These are phyloP conservation scores for Phalaenopsis aphrodite DNA, from an alignment of 106 monocot species.

Conservation along the genomic window DNA sequence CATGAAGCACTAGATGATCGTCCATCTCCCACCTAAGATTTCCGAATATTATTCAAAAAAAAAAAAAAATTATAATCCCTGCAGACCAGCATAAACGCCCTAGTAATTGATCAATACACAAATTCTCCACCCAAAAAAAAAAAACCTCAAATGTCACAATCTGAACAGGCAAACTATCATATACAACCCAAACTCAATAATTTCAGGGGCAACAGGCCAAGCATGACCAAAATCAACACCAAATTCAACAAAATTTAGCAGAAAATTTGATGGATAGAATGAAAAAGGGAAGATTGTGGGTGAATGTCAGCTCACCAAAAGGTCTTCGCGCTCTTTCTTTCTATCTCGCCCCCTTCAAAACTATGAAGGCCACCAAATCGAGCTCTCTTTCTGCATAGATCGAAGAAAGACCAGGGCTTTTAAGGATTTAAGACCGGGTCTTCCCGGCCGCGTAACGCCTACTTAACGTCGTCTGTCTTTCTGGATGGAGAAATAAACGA, in stretches of 20 bases:
- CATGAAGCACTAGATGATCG: slow-evolving; percentile 22
- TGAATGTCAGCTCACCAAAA: neutral
- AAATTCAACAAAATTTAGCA: neutral
- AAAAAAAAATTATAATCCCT: neutral
- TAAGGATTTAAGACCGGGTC: no score
- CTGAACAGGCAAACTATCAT: no score
- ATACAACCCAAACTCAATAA: neutral
- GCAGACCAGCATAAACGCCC: neutral
- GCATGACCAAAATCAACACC: neutral
- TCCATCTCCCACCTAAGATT: neutral
- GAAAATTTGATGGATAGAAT: neutral
- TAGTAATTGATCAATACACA: neutral
- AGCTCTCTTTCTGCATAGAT: neutral
- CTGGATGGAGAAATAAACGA: neutral
- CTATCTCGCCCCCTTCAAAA: neutral
- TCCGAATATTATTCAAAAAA: neutral
- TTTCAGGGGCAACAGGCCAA: neutral
- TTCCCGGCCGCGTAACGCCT: no score
- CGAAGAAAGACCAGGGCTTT: neutral
- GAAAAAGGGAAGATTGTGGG: neutral
- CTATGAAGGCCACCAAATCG: neutral
- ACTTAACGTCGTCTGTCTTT: neutral
- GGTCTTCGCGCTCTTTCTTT: neutral
- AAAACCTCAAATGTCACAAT: no score
- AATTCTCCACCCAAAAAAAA: no score